Percentiles rank a stretch among this genome's conserved stretches.
Evolutionary conservation across 176 grass and related monocot genomes (phyloP).

Genomic region (Saccharum spontaneum): DNA sequence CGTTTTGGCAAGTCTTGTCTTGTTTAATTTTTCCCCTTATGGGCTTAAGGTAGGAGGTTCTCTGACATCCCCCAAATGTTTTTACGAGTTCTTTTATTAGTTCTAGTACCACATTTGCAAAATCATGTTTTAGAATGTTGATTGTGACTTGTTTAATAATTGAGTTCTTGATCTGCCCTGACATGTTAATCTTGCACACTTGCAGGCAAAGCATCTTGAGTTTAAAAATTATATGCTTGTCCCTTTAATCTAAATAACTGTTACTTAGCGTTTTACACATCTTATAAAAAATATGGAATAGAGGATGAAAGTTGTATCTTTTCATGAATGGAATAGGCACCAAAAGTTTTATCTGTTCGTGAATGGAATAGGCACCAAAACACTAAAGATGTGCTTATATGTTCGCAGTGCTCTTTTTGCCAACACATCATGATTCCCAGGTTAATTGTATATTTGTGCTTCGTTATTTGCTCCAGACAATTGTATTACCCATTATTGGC

Average conservation of each 20-base stretch:
- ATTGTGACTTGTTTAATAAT: background rate
- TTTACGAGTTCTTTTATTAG: background rate
- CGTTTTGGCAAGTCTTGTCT: background rate
- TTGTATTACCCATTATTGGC: background rate
- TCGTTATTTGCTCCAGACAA: background rate
- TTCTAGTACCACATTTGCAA: background rate
- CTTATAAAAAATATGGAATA: constrained; percentile 17
- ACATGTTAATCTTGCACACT: background rate
- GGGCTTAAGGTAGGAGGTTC: background rate
- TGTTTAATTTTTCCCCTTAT: background rate
- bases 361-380: background rate
- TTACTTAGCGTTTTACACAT: background rate
- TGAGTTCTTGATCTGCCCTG: background rate
- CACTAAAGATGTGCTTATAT: background rate
- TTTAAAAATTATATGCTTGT: background rate
- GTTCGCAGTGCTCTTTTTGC: background rate
- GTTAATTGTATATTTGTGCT: background rate
- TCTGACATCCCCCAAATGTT: background rate
- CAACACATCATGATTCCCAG: background rate
- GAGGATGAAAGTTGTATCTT: background rate
- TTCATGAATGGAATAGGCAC: background rate
- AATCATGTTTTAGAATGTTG: background rate
- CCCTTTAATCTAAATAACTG: background rate
- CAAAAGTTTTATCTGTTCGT: background rate
- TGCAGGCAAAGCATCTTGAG: background rate